A percentile compares a stretch with the other conserved stretches of the same genome.
phyloP scores from a whole-genome alignment of 1,284 basidiomycete genomes.

The Sanghuangporus weigelae region DNA sequence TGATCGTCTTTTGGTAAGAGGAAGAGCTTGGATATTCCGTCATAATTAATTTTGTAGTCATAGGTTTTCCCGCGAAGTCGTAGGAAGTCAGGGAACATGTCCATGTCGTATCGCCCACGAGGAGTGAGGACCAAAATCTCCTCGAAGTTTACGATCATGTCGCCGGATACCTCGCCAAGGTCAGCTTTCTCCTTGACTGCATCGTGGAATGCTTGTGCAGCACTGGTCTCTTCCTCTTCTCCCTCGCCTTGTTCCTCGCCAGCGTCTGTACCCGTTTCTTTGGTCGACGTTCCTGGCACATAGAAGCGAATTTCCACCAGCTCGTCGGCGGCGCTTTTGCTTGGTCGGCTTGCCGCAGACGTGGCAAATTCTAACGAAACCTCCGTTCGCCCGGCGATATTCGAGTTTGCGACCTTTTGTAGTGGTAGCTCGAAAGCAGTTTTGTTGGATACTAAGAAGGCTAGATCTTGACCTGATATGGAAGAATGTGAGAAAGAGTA shows the following conservation, averaged over 20 bases:
- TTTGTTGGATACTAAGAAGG: conserved; percentile 88
- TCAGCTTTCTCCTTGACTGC: conserved; percentile 96
- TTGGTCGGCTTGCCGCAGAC: conserved; percentile 44
- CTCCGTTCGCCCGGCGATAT: conserved; percentile 95
- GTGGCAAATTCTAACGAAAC: conserved; percentile 92
- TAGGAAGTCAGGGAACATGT: conserved; percentile 95
- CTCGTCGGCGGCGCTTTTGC: conserved; percentile 66
- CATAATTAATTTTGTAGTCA: conserved; percentile 97
- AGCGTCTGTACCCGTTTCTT: conserved; percentile 70
- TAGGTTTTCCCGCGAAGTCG: conserved; percentile 96
- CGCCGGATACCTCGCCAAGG: conserved; percentile 88
- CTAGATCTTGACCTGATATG: conserved; percentile 75
- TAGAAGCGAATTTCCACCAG: conserved; percentile 97
- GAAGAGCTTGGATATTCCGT: conserved; percentile 87
- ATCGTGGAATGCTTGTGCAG: conserved; percentile 96
- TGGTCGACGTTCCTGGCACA: conserved; percentile 80
- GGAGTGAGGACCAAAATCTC: conserved; percentile 97
- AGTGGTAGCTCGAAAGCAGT: conserved; percentile 92
- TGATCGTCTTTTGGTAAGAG: conserved; percentile 95
- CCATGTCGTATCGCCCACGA: conserved; percentile 94
- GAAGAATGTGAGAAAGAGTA: conserved; percentile 8
- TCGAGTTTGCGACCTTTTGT: conserved; percentile 88
- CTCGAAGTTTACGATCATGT: conserved; percentile 92
- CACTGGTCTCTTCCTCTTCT: conserved; percentile 73
- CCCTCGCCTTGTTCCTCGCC: conserved; percentile 49